Conservation (phyloP, 2,329 filamentous ascomycete genomes). For the Chrysoporthe deuterocubensis region DNA sequence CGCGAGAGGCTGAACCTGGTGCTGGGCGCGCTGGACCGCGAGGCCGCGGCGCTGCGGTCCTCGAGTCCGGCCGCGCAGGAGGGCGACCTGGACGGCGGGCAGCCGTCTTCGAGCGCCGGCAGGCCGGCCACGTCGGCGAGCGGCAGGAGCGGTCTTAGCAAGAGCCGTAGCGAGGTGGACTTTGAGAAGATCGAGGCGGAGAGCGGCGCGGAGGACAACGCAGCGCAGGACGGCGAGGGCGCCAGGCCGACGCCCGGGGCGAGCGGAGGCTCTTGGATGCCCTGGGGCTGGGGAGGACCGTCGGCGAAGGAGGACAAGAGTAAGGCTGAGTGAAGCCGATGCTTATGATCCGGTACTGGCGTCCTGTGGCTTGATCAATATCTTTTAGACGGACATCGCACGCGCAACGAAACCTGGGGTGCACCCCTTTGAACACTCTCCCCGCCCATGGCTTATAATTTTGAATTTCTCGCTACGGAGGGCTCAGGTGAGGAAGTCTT, state of each 20-base stretch:
- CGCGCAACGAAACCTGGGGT: slow-evolving; percentile 2
- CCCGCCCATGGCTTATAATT: not conserved
- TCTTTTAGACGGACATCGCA: slow-evolving; percentile 3
- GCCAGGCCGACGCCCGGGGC: slow-evolving; percentile 36
- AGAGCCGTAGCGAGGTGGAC: slow-evolving; percentile 84
- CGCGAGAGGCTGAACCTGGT: slow-evolving; percentile 76
- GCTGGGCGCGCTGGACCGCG: slow-evolving; percentile 76
- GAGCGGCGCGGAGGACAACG: slow-evolving; percentile 61
- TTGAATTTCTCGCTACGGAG: not conserved
- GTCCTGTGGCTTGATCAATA: not conserved
- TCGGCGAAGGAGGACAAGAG: slow-evolving; percentile 37
- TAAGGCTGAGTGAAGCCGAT: slow-evolving; percentile 25
- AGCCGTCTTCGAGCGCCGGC: slow-evolving; percentile 36
- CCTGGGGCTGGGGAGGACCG: slow-evolving; percentile 48
- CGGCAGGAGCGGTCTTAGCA: slow-evolving; percentile 64
- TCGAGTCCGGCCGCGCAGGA: slow-evolving; percentile 27
- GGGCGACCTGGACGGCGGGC: slow-evolving; percentile 6
- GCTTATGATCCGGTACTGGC: not conserved
- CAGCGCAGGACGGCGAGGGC: slow-evolving; percentile 36
- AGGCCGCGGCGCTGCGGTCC: slow-evolving; percentile 66
- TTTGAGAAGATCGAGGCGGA: slow-evolving; percentile 89
- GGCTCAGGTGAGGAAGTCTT: not conserved
- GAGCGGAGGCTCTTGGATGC: slow-evolving; percentile 46
- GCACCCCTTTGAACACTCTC: not conserved
- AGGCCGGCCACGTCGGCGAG: slow-evolving; percentile 49